Percentiles rank a stretch among this genome's conserved stretches.
These are phyloP conservation scores for Microcera coccophila DNA, from an alignment of 2,329 filamentous ascomycete genomes.

Conservation along the genomic window DNA sequence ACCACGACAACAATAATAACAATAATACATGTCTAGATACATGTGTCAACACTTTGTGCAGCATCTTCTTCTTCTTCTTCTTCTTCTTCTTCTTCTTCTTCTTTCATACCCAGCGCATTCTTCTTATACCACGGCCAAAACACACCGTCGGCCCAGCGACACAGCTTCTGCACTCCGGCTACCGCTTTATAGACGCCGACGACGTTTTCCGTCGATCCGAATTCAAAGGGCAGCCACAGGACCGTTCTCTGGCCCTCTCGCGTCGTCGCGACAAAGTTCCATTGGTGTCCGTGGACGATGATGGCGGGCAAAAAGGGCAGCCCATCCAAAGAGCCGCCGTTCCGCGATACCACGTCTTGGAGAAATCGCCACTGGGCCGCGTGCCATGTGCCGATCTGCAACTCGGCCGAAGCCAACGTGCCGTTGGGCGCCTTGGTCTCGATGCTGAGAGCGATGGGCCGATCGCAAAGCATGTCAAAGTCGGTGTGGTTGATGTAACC, in stretches of 20 bases:
- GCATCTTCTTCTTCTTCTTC: no score
- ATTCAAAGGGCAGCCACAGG: constrained; percentile 2
- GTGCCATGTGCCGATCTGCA: constrained; percentile 10
- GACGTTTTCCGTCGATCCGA: constrained; percentile 3
- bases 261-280: constrained; percentile 11
- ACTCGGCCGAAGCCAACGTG: not conserved
- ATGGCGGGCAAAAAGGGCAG: constrained; percentile 7
- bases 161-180: not conserved
- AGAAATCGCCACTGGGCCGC: constrained; percentile 8
- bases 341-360: not conserved
- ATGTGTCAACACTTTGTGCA: no score
- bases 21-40: no score
- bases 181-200: constrained; percentile 5
- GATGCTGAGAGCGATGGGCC: constrained; percentile 8
- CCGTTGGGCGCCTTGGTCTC: constrained; percentile 6
- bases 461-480: constrained; percentile 4
- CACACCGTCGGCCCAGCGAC: not conserved
- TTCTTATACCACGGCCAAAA: constrained; percentile 4
- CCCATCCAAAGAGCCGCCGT: constrained; percentile 6
- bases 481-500: constrained; percentile 7
- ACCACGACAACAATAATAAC: no score
- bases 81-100: not conserved
- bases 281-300: constrained; percentile 6
- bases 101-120: not conserved
- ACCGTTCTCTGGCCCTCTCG: constrained; percentile 6